Conservation (phyloP, 2,329 filamentous ascomycete species). For the Podosphaera fusca region DNA sequence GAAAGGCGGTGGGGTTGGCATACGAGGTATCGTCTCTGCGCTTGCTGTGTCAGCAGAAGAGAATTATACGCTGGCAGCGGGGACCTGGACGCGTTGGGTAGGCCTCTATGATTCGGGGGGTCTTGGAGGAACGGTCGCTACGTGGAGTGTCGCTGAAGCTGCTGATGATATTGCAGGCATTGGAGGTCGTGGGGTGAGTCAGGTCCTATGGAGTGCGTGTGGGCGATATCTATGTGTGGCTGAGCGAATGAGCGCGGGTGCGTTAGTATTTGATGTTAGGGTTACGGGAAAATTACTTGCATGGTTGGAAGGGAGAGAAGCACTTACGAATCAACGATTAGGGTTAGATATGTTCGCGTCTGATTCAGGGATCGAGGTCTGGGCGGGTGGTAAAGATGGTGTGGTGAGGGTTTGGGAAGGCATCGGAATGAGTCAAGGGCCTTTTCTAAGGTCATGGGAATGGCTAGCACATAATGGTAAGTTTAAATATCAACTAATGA, state of each 20-base stretch:
- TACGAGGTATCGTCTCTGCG: conserved; percentile 37
- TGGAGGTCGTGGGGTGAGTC: conserved; percentile 37
- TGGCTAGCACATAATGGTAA: conserved; percentile 16
- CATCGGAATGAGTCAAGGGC: conserved; percentile 26
- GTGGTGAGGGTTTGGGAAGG: conserved; percentile 34
- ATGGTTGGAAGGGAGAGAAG: conserved; percentile 26
- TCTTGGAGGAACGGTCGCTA: conserved; percentile 28
- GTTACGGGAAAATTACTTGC: conserved; percentile 32
- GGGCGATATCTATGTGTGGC: conserved; percentile 39
- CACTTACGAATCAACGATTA: conserved; percentile 31
- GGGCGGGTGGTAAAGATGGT: conserved; percentile 33
- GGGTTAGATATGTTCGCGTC: conserved; percentile 30
- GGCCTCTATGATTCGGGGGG: conserved; percentile 38
- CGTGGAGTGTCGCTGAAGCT: conserved; percentile 33
- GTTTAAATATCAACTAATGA: not conserved
- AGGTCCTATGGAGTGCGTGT: conserved; percentile 38
- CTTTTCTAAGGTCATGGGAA: conserved; percentile 11
- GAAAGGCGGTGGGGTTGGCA: conserved; percentile 38
- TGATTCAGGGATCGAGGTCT: conserved; percentile 31
- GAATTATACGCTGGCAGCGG: conserved; percentile 28
- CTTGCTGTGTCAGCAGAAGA: conserved; percentile 20
- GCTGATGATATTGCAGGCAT: conserved; percentile 26
- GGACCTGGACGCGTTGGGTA: conserved; percentile 37
- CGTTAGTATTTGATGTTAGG: conserved; percentile 40
- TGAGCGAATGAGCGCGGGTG: conserved; percentile 30